These are phyloP conservation scores for Blastocladiella britannica DNA, from an alignment of 192 early-diverging fungal species.

Conservation along the genomic window DNA sequence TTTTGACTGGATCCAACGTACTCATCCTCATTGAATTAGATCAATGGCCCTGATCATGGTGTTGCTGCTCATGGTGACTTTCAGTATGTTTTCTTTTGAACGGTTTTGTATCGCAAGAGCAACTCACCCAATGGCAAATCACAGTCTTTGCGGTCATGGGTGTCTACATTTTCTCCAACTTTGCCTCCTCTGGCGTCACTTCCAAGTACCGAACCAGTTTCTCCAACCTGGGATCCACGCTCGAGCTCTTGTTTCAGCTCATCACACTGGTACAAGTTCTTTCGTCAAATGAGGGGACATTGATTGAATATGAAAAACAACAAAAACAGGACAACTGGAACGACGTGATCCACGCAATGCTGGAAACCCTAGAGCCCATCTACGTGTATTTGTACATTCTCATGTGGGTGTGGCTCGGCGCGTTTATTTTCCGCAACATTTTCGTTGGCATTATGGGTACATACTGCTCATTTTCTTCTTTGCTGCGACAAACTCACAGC, in stretches of 20 bases:
- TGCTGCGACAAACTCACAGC: too few relatives aligned
- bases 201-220: background rate
- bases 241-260: slow-evolving; percentile 20
- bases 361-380: slow-evolving; percentile 9
- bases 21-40: slow-evolving; percentile 7
- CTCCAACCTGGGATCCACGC: slow-evolving; percentile 12
- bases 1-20: background rate
- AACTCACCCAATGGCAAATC: too few relatives aligned
- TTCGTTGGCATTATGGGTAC: slow-evolving; percentile 25
- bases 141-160: too few relatives aligned
- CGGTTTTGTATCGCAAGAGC: slow-evolving; percentile 13
- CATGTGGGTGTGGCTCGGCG: slow-evolving; percentile 21
- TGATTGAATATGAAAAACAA: background rate
- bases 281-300: background rate
- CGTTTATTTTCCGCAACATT: slow-evolving; percentile 25
- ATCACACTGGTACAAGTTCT: slow-evolving; percentile 21
- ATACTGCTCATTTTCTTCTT: background rate
- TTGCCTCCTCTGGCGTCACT: background rate
- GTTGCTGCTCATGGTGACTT: slow-evolving; percentile 9
- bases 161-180: slow-evolving; percentile 2
- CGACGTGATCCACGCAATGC: slow-evolving; percentile 7
- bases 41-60: background rate
- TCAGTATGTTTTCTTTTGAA: slow-evolving; percentile 18
- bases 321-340: slow-evolving; percentile 1
- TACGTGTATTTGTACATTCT: slow-evolving; percentile 15